Evolutionary conservation across 2,329 filamentous ascomycete species (phyloP), one percentile per base, ranked within the genome.

Genomic region (Blumeriella jaapii): DNA sequence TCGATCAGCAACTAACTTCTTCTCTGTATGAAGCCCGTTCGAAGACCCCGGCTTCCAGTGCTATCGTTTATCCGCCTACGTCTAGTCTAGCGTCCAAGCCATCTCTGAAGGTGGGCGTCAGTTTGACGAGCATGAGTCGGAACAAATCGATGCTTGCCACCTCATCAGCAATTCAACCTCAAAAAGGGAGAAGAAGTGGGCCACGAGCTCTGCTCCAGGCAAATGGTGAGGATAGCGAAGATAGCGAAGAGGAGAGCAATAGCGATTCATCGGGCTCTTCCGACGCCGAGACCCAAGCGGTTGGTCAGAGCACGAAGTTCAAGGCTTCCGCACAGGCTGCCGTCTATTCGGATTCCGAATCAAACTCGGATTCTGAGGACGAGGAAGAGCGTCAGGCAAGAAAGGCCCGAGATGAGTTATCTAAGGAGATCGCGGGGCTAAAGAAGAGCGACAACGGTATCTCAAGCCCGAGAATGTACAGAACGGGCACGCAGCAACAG

Each of bases 1-100:
- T 53, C 38, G 47, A 50, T 31, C 41, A 44, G 17, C 48, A 52
- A 48, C 49, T 53, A 40, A 52, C 49, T 17, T 51, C 49, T 42
- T 47, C 45, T 44, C 32, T 51, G 20, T 42, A 41, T 46, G 44
- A 52, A 52, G 49, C 35, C 34, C 38, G 32, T 11, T 31, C 40
- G 8, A 29, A 32, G 4, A 22, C 22, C 22, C 23, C 30, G 8
- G 9, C 19, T 20, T 39, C 42, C 6, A 41, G 35, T 25, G 28
- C 33, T 16, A 28, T 39, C 6, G 31, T 31, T 14, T 33, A 34
- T 8, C 34, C 38, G 1, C 40, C 44, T 10, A 33, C 48, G 20
- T 47, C 39, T 2, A 44, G 44, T 19, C 23, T 18, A 3, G 29
- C 16, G 13, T 19, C 39, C 6, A 40, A 34, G 24, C 48, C 47